phyloP scores from a whole-genome alignment of 768 basidiomycete species.

The Coprinopsis cinerea region DNA sequence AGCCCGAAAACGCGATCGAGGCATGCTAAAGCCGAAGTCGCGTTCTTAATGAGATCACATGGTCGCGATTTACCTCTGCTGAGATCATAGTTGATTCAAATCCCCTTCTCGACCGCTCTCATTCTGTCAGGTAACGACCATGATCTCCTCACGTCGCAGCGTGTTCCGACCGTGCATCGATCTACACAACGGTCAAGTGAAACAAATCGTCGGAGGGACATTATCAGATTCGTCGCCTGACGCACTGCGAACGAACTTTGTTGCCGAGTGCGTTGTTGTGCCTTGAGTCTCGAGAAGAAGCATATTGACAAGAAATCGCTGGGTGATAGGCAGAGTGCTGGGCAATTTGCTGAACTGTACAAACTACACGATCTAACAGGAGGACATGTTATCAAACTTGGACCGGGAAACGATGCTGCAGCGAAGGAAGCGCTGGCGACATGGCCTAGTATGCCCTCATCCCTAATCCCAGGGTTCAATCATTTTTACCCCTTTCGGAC shows the following conservation, averaged over 20 bases:
- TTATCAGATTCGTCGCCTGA: constrained; percentile 63
- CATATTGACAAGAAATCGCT: constrained; percentile 5
- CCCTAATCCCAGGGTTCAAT: constrained; percentile 1
- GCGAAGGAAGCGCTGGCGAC: constrained; percentile 75
- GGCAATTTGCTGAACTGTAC: constrained; percentile 78
- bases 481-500: neutral
- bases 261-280: constrained; percentile 60
- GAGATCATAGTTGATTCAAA: neutral
- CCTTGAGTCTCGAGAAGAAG: neutral
- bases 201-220: constrained; percentile 97
- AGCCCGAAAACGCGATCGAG: too few relatives aligned
- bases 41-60: constrained; percentile 3
- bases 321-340: constrained; percentile 60
- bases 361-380: constrained; percentile 62
- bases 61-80: neutral
- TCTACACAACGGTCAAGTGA: constrained; percentile 91
- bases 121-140: too few relatives aligned
- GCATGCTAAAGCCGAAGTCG: too few relatives aligned
- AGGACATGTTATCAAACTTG: constrained; percentile 96
- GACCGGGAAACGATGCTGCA: constrained; percentile 84
- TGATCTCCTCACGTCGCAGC: constrained; percentile 38
- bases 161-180: constrained; percentile 94
- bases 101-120: neutral
- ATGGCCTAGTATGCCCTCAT: constrained; percentile 63
- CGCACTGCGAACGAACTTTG: constrained; percentile 80